Conservation (phyloP, 345 rosid species). For the Brassica incana region DNA sequence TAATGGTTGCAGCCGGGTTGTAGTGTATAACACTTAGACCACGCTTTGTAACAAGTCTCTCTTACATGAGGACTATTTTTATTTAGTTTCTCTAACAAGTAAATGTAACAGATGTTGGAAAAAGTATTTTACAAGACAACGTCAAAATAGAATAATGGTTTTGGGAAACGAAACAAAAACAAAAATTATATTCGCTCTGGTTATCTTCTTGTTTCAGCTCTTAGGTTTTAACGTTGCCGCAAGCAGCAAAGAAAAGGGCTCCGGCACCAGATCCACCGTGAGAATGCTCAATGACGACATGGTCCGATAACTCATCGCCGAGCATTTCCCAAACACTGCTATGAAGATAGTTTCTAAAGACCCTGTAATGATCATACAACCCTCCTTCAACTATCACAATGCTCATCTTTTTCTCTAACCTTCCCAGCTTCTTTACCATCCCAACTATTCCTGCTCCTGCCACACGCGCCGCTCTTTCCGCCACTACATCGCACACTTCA, state of each 20-base stretch:
- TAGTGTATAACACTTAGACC: too few relatives aligned
- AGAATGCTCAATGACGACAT: slow-evolving; percentile 51
- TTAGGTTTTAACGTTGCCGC: neutral
- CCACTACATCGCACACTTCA: slow-evolving; percentile 63
- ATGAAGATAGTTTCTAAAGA: slow-evolving; percentile 64
- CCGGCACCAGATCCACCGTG: slow-evolving; percentile 68
- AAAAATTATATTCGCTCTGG: neutral
- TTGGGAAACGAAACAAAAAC: neutral
- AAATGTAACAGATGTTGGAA: neutral
- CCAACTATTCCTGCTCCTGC: slow-evolving; percentile 69
- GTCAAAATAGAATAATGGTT: neutral
- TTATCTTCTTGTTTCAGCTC: neutral
- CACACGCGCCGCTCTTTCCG: slow-evolving; percentile 66
- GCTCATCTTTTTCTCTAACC: slow-evolving; percentile 54
- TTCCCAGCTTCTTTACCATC: slow-evolving; percentile 61
- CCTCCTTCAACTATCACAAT: slow-evolving; percentile 63
- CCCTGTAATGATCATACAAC: slow-evolving; percentile 59
- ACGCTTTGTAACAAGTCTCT: too few relatives aligned
- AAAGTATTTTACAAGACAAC: neutral
- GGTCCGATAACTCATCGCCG: slow-evolving; percentile 59
- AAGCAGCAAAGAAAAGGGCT: slow-evolving; percentile 56
- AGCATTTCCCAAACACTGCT: slow-evolving; percentile 73
- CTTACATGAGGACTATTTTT: too few relatives aligned
- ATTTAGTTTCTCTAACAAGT: neutral
- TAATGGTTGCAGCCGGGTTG: too few relatives aligned